Evolutionary conservation across 495 filamentous ascomycete genomes (phyloP).

Genomic region (Aspergillus cavernicola): DNA sequence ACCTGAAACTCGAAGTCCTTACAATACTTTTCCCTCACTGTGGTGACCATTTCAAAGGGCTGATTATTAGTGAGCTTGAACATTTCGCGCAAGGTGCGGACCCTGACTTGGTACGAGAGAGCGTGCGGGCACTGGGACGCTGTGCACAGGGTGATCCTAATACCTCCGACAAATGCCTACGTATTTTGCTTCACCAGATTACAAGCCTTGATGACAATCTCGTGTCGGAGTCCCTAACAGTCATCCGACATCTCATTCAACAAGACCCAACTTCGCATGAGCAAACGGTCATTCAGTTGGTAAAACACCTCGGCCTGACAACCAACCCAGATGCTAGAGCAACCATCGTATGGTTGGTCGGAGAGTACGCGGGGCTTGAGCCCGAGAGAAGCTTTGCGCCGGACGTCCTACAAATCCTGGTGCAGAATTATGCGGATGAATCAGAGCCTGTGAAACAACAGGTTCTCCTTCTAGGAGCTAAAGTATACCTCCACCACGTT

Average conservation of each 20-base stretch:
- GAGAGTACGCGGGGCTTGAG: constrained; percentile 81
- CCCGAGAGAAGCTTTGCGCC: constrained; percentile 82
- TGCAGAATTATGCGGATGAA: constrained; percentile 79
- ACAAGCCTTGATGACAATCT: constrained; percentile 79
- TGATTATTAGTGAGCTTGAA: constrained; percentile 87
- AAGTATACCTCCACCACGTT: constrained; percentile 87
- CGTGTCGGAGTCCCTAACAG: constrained; percentile 85
- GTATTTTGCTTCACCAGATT: constrained; percentile 77
- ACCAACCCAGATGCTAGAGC: constrained; percentile 83
- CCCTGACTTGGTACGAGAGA: constrained; percentile 75
- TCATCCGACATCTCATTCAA: constrained; percentile 93
- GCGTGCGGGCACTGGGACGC: constrained; percentile 85
- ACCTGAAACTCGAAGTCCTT: constrained; percentile 84
- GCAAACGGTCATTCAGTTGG: constrained; percentile 81
- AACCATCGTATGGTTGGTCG: constrained; percentile 95
- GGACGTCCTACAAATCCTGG: constrained; percentile 86
- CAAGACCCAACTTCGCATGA: constrained; percentile 74
- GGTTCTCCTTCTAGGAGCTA: constrained; percentile 87
- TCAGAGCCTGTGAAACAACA: constrained; percentile 82
- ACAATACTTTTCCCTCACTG: constrained; percentile 85
- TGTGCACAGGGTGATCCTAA: constrained; percentile 75
- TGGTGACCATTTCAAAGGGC: constrained; percentile 67
- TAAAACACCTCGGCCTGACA: constrained; percentile 82
- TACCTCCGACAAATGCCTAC: constrained; percentile 72
- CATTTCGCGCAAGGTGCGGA: constrained; percentile 81